Conservation (phyloP, 2,329 filamentous ascomycete genomes). For the Colletotrichum eremochloae region DNA sequence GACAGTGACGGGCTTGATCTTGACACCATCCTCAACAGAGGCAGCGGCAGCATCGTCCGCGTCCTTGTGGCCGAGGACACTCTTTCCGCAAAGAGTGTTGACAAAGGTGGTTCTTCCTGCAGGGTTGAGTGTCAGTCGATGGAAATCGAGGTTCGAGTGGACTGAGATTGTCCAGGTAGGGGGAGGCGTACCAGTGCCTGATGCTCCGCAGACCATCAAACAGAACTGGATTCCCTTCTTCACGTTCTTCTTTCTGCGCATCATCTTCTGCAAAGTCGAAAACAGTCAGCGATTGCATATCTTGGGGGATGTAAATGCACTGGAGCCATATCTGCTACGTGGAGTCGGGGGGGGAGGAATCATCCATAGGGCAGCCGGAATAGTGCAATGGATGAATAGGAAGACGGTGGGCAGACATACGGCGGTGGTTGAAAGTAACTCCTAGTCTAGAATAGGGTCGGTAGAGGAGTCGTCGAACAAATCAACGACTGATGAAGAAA, state of each 20-base stretch:
- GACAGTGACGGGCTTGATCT: constrained; percentile 98
- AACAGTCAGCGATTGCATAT: constrained; percentile 48
- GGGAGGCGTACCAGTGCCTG: constrained; percentile 85
- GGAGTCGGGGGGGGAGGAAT: constrained; percentile 29
- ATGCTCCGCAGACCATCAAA: constrained; percentile 99
- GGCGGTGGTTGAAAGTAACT: constrained; percentile 31
- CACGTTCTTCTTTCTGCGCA: constrained; percentile 99
- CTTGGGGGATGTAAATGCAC: constrained; percentile 29
- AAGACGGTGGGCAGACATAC: constrained; percentile 36
- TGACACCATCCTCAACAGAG: constrained; percentile 95
- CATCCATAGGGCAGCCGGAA: constrained; percentile 22
- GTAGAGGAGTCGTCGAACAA: constrained; percentile 25
- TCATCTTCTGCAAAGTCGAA: constrained; percentile 78
- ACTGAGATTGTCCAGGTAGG: constrained; percentile 36
- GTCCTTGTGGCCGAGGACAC: constrained; percentile 91
- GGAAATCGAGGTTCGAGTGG: constrained; percentile 6
- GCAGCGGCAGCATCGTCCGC: constrained; percentile 90
- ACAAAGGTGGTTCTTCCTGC: constrained; percentile 97
- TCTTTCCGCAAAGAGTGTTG: constrained; percentile 98
- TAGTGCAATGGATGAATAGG: constrained; percentile 1
- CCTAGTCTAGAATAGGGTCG: constrained; percentile 27
- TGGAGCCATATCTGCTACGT: constrained; percentile 29
- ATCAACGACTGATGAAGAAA: constrained; percentile 32
- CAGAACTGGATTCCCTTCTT: constrained; percentile 99
- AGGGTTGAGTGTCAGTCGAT: constrained; percentile 33